Conservation (phyloP, 2,329 filamentous ascomycete species). For the Diaporthe longicolla region DNA sequence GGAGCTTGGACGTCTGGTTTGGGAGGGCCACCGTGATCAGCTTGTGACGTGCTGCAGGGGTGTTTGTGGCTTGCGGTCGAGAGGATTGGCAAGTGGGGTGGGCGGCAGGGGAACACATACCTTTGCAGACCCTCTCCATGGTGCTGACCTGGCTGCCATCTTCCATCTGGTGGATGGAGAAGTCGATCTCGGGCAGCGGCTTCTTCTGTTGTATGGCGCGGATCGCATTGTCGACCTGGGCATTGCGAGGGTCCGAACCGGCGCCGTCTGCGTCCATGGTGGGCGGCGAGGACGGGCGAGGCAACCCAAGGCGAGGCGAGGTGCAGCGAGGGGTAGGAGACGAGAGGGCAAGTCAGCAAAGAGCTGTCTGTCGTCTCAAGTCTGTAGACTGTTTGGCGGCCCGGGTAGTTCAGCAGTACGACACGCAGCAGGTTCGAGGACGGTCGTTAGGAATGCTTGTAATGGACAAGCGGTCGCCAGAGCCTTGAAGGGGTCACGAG, state of each 20-base stretch:
- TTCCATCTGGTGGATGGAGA: slow-evolving; percentile 98
- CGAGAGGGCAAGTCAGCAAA: slow-evolving; percentile 18
- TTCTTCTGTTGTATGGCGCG: slow-evolving; percentile 95
- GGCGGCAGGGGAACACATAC: slow-evolving; percentile 64
- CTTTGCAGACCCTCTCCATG: slow-evolving; percentile 97
- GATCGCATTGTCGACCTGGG: slow-evolving; percentile 88
- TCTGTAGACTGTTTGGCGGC: slow-evolving; percentile 9
- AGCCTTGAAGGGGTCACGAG: slow-evolving; percentile 38
- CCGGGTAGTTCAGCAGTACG: neutral
- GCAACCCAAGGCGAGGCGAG: slow-evolving; percentile 17
- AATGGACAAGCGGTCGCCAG: slow-evolving; percentile 26
- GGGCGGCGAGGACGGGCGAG: slow-evolving; percentile 43
- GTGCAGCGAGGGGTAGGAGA: slow-evolving; percentile 27
- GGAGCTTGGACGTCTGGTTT: slow-evolving; percentile 93
- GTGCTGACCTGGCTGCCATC: slow-evolving; percentile 97
- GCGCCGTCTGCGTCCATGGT: slow-evolving; percentile 66
- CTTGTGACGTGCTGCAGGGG: slow-evolving; percentile 26
- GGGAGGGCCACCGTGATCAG: slow-evolving; percentile 12
- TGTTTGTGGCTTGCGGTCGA: slow-evolving; percentile 37
- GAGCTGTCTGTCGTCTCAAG: slow-evolving; percentile 26
- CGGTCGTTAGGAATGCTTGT: neutral
- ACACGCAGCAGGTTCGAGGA: slow-evolving; percentile 22
- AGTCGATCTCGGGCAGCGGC: slow-evolving; percentile 97
- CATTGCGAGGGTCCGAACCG: slow-evolving; percentile 63
- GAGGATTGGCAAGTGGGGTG: slow-evolving; percentile 42